phyloP scores from a whole-genome alignment of 805 yeast genomes.

The Wickerhamomyces alni region DNA sequence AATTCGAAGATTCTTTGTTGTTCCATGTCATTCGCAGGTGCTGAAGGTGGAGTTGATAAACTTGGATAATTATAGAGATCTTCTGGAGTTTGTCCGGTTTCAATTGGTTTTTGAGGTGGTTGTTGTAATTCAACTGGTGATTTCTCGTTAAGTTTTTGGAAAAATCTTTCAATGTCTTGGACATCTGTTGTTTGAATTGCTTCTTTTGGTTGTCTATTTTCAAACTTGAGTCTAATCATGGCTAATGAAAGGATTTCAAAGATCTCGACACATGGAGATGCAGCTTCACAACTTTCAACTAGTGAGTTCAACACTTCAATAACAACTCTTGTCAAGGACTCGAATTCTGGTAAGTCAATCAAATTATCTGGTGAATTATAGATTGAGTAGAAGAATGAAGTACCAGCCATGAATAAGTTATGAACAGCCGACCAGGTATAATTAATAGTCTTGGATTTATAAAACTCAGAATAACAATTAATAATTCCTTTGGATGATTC shows the following conservation, averaged over 20 bases:
- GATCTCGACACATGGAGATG: conserved; percentile 61
- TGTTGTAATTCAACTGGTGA: conserved; percentile 9
- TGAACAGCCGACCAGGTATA: conserved; percentile 94
- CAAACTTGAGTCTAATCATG: conserved; percentile 50
- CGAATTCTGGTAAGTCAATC: conserved; percentile 39
- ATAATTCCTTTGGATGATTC: conserved; percentile 66
- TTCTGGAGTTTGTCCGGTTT: conserved; percentile 1
- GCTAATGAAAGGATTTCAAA: conserved; percentile 70
- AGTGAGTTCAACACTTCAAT: conserved; percentile 54
- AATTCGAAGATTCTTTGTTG: conserved; percentile 54
- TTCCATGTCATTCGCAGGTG: conserved; percentile 29
- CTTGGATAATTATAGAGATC: conserved; percentile 13
- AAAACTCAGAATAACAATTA: conserved; percentile 52
- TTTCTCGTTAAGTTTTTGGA: conserved; percentile 17
- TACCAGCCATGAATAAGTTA: conserved; percentile 83
- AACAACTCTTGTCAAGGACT: conserved; percentile 42
- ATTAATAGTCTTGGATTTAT: conserved; percentile 53
- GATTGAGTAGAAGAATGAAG: conserved; percentile 71
- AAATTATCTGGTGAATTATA: conserved; percentile 61
- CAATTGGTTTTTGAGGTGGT: not conserved
- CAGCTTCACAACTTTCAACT: conserved; percentile 72
- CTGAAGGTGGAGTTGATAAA: conserved; percentile 18
- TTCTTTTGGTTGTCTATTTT: conserved; percentile 5
- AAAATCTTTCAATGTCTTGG: conserved; percentile 22
- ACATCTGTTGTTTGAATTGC: conserved; percentile 6